Conservation (phyloP, 2,329 filamentous ascomycete genomes). For the Lachnellula cervina region DNA sequence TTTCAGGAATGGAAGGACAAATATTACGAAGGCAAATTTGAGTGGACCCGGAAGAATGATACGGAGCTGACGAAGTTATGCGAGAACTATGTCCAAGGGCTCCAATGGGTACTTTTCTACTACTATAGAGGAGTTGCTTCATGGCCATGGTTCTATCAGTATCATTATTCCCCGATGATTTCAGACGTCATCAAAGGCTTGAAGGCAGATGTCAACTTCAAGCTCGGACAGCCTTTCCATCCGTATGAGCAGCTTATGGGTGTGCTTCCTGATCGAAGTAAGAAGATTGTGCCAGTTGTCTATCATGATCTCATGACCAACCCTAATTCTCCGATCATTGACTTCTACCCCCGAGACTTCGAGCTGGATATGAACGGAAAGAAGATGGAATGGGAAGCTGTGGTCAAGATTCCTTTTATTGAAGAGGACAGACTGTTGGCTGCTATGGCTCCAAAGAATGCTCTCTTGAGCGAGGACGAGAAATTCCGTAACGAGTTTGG, state of each 20-base stretch:
- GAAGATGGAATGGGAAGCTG: constrained; percentile 99
- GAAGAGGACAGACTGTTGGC: constrained; percentile 79
- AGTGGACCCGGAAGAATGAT: constrained; percentile 77
- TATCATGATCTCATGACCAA: constrained; percentile 94
- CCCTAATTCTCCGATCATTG: constrained; percentile 84
- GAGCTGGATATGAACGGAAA: constrained; percentile 99
- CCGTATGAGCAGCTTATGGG: constrained; percentile 98
- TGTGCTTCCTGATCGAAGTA: constrained; percentile 93
- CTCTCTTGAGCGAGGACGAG: constrained; percentile 71
- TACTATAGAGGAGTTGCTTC: constrained; percentile 97
- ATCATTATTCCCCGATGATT: constrained; percentile 97
- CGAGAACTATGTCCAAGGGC: constrained; percentile 94
- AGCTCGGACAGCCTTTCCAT: constrained; percentile 88
- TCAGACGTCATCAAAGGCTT: constrained; percentile 90
- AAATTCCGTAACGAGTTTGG: constrained; percentile 84
- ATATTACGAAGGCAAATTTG: constrained; percentile 88
- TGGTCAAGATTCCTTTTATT: constrained; percentile 98
- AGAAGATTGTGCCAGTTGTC: constrained; percentile 82
- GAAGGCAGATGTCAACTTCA: constrained; percentile 83
- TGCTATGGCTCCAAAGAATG: constrained; percentile 83
- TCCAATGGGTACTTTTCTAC: constrained; percentile 98
- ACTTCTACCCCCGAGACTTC: constrained; percentile 97
- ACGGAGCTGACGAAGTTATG: constrained; percentile 75
- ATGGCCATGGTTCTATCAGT: constrained; percentile 97
- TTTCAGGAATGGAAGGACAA: constrained; percentile 91